Conservation (phyloP, 2,329 filamentous ascomycete genomes). For the Hymenoscyphus scutula region DNA sequence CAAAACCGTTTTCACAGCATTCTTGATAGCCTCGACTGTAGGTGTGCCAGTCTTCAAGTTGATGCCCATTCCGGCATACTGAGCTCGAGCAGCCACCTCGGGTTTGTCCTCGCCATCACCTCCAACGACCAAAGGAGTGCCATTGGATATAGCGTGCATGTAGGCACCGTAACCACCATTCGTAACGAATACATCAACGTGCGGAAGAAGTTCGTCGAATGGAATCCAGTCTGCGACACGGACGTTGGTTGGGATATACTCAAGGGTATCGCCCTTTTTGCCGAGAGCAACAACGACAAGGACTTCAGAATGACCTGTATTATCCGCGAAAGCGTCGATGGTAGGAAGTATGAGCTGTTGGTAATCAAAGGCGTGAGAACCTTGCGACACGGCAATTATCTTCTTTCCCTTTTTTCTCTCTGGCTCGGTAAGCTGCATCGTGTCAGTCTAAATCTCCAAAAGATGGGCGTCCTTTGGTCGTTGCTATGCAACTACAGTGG, state of each 20-base stretch:
- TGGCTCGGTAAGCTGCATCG: not conserved
- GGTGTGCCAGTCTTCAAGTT: constrained; percentile 9
- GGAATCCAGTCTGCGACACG: not conserved
- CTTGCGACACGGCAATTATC: not conserved
- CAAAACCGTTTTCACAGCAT: constrained; percentile 22
- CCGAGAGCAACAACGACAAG: not conserved
- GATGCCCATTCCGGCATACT: constrained; percentile 26
- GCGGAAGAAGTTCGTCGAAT: not conserved
- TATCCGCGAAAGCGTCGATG: not conserved
- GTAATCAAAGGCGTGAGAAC: not conserved
- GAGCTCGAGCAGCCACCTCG: constrained; percentile 32
- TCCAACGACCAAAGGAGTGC: constrained; percentile 37
- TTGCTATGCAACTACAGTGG: no score
- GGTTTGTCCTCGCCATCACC: constrained; percentile 38
- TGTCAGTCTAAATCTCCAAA: no score
- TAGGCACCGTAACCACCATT: constrained; percentile 39
- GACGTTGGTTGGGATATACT: not conserved
- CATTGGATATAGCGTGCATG: constrained; percentile 35
- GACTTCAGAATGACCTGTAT: not conserved
- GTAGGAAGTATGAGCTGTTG: not conserved
- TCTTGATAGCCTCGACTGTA: constrained; percentile 16
- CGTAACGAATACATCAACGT: constrained; percentile 37
- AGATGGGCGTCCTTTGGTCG: no score
- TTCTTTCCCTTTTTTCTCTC: not conserved
- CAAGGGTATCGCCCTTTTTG: not conserved